Evolutionary conservation across 2,329 filamentous ascomycete species (phyloP).

Genomic region (Diplocarpon rosae): DNA sequence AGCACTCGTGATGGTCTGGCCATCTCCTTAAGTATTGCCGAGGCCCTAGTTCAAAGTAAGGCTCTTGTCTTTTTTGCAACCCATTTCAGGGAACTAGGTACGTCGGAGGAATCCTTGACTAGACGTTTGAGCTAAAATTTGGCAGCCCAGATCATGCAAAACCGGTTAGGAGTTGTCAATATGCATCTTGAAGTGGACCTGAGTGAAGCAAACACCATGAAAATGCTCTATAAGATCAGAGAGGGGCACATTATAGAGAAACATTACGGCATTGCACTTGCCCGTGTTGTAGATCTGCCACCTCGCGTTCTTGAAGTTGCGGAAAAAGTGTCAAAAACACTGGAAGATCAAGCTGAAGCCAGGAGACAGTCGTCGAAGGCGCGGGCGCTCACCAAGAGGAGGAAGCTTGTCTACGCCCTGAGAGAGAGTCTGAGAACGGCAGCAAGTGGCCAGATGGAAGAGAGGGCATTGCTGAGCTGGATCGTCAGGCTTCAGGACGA

Average conservation of each 20-base stretch:
- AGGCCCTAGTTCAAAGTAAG: conserved; percentile 69
- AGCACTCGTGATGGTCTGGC: conserved; percentile 80
- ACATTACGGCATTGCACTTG: conserved; percentile 78
- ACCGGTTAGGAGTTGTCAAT: conserved; percentile 70
- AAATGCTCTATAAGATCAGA: conserved; percentile 77
- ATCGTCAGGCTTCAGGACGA: conserved; percentile 59
- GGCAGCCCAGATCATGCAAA: conserved; percentile 58
- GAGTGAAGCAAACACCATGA: conserved; percentile 48
- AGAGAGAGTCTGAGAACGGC: conserved; percentile 64
- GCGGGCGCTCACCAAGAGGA: conserved; percentile 47
- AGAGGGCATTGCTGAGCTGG: conserved; percentile 51
- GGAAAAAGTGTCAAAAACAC: conserved; percentile 48
- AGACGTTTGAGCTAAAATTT: conserved; percentile 1
- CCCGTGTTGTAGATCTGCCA: conserved; percentile 64
- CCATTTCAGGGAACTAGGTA: conserved; percentile 71
- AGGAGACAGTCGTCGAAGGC: conserved; percentile 48
- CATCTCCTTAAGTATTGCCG: conserved; percentile 82
- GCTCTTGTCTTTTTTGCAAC: conserved; percentile 88
- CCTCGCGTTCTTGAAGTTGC: conserved; percentile 55
- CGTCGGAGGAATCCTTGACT: conserved; percentile 10
- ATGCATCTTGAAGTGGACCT: conserved; percentile 69
- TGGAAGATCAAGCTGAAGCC: conserved; percentile 47
- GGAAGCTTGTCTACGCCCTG: conserved; percentile 64
- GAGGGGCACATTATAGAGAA: conserved; percentile 59
- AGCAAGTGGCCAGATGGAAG: conserved; percentile 51